phyloP scores from a whole-genome alignment of 2,329 filamentous ascomycete genomes.

The Didymella sp. region DNA sequence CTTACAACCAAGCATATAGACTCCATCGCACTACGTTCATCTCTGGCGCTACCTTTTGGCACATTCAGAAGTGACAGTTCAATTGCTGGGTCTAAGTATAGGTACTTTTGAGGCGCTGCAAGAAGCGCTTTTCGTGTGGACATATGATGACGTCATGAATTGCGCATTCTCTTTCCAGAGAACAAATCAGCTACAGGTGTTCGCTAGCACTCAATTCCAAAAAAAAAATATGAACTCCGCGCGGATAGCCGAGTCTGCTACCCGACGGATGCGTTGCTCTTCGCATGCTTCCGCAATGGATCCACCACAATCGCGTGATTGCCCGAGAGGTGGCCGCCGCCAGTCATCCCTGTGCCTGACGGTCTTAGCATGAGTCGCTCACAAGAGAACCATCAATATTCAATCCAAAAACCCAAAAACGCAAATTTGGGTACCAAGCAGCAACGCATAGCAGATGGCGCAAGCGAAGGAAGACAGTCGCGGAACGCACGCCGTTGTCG shows the following conservation, averaged over 20 bases:
- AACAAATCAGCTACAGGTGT: background rate
- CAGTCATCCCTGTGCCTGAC: background rate
- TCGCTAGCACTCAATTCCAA: background rate
- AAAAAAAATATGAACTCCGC: background rate
- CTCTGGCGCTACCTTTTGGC: background rate
- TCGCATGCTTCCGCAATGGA: background rate
- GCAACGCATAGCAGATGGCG: background rate
- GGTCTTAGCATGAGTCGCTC: background rate
- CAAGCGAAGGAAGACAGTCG: background rate
- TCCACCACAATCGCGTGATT: constrained; percentile 3
- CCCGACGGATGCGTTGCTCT: background rate
- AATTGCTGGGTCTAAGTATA: no score
- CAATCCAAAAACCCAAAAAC: background rate
- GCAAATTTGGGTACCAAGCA: background rate
- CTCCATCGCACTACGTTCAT: background rate
- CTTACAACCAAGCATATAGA: background rate
- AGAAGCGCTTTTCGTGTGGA: background rate
- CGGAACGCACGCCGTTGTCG: constrained; percentile 1
- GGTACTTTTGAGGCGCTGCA: background rate
- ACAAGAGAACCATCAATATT: background rate
- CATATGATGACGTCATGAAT: background rate
- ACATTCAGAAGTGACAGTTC: no score
- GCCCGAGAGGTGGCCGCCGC: background rate
- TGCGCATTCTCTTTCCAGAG: background rate
- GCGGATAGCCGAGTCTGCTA: background rate